Percentiles rank a stretch among this genome's conserved stretches.
Evolutionary conservation across 352 stramenopile genomes (phyloP).

Genomic region (Globisporangium canariense): DNA sequence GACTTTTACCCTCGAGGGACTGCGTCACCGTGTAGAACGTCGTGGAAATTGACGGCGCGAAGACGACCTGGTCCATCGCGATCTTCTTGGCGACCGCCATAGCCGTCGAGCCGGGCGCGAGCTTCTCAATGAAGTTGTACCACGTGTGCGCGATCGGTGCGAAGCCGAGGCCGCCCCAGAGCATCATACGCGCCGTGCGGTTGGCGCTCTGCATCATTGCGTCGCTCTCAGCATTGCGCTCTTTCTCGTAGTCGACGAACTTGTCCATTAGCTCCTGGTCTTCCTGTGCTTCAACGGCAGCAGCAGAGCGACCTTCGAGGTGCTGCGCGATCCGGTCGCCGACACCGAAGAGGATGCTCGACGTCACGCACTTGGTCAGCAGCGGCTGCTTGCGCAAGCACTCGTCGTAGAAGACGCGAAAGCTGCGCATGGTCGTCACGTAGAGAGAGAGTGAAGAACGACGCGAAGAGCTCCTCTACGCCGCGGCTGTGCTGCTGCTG

Average conservation of each 20-base stretch:
- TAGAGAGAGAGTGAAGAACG: neutral
- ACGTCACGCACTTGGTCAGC: slow-evolving; percentile 71
- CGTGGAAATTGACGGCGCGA: slow-evolving; percentile 35
- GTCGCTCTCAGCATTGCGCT: neutral
- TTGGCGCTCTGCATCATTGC: neutral
- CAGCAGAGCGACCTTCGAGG: slow-evolving; percentile 23
- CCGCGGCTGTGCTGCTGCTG: neutral
- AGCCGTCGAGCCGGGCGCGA: slow-evolving; percentile 25
- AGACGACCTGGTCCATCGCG: slow-evolving; percentile 38
- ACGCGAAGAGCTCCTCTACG: neutral
- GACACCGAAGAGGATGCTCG: slow-evolving; percentile 58
- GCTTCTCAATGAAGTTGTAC: slow-evolving; percentile 78
- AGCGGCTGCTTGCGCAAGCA: slow-evolving; percentile 50
- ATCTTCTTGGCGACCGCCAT: slow-evolving; percentile 39
- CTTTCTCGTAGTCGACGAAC: slow-evolving; percentile 15
- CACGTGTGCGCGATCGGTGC: slow-evolving; percentile 89
- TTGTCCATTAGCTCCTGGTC: neutral
- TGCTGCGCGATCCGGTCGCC: slow-evolving; percentile 62
- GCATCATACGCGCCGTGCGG: slow-evolving; percentile 57
- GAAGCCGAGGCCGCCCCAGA: slow-evolving; percentile 85
- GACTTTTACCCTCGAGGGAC: slow-evolving; percentile 31
- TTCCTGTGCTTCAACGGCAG: slow-evolving; percentile 2
- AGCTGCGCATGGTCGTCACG: slow-evolving; percentile 30
- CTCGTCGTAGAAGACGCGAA: slow-evolving; percentile 47
- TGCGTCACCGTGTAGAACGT: slow-evolving; percentile 43